phyloP scores from a whole-genome alignment of 495 filamentous ascomycete species.

The Thermothielavioides terrestris region DNA sequence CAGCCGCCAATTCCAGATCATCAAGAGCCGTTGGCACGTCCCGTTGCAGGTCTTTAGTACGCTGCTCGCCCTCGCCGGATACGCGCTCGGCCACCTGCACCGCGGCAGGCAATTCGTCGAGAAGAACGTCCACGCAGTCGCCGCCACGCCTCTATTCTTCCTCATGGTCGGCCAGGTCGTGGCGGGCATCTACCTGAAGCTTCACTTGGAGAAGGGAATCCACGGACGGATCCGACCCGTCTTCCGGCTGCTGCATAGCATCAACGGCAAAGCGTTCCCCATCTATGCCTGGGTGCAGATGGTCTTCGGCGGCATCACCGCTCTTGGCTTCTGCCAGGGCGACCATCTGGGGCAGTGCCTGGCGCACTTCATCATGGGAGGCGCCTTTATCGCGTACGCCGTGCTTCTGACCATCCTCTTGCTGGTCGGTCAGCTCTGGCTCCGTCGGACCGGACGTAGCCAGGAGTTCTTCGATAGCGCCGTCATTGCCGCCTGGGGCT shows the following conservation, averaged over 20 bases:
- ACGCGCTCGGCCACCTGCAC: constrained; percentile 85
- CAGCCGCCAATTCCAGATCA: constrained; percentile 55
- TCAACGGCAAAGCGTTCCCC: constrained; percentile 81
- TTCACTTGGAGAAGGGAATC: constrained; percentile 78
- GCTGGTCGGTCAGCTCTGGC: constrained; percentile 80
- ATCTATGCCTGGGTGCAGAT: constrained; percentile 89
- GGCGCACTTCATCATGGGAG: constrained; percentile 98
- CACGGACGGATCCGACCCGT: constrained; percentile 67
- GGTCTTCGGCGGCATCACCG: constrained; percentile 90
- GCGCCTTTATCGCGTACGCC: constrained; percentile 90
- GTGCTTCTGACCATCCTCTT: constrained; percentile 80
- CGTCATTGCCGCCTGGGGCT: constrained; percentile 88
- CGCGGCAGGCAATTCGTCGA: constrained; percentile 77
- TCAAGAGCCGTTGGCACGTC: constrained; percentile 89
- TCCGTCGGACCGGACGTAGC: constrained; percentile 72
- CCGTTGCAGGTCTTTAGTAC: constrained; percentile 73
- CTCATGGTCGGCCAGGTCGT: constrained; percentile 67
- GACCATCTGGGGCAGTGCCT: constrained; percentile 91
- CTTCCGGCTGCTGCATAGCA: constrained; percentile 63
- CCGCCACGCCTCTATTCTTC: constrained; percentile 71
- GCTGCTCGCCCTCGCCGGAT: constrained; percentile 68
- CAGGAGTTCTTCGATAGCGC: constrained; percentile 96
- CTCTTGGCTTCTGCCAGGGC: constrained; percentile 85
- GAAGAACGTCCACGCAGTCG: constrained; percentile 69
- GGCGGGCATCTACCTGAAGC: constrained; percentile 77